These are phyloP conservation scores for Medicago arabica DNA, from an alignment of 306 rosid genomes.

Conservation along the genomic window DNA sequence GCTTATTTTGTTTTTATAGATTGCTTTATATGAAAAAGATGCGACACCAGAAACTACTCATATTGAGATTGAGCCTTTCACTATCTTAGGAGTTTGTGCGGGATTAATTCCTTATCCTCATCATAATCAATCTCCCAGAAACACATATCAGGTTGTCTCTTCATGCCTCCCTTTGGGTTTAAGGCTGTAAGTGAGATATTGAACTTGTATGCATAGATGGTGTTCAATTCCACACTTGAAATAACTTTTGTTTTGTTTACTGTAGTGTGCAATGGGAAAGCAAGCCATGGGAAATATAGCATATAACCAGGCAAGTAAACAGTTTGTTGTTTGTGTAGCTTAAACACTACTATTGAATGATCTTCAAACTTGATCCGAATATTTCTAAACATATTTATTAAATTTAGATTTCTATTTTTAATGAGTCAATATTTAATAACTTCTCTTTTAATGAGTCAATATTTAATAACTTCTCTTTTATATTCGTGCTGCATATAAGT, in stretches of 20 bases:
- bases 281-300: constrained; percentile 99
- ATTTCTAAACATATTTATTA: neutral
- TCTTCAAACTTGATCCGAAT: neutral
- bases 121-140: constrained; percentile 99
- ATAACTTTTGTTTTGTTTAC: constrained; percentile 33
- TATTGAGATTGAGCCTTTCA: constrained; percentile 93
- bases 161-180: neutral
- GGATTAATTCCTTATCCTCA: constrained; percentile 98
- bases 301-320: constrained; percentile 73
- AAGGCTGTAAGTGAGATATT: neutral
- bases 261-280: constrained; percentile 97
- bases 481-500: too few relatives aligned
- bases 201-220: constrained; percentile 2
- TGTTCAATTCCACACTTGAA: constrained; percentile 34
- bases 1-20: constrained; percentile 51
- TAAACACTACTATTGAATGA: neutral
- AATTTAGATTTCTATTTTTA: neutral
- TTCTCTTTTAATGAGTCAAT: constrained; percentile 6
- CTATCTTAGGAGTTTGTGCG: constrained; percentile 87
- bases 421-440: constrained; percentile 20
- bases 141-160: constrained; percentile 83
- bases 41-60: constrained; percentile 76
- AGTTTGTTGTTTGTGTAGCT: constrained; percentile 32
- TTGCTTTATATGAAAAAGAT: constrained; percentile 88
- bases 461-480: constrained; percentile 26